A percentile compares a stretch with the other conserved stretches of the same genome.
Evolutionary conservation across 2,329 filamentous ascomycete genomes (phyloP).

Genomic region (Chrysoporthe cubensis): DNA sequence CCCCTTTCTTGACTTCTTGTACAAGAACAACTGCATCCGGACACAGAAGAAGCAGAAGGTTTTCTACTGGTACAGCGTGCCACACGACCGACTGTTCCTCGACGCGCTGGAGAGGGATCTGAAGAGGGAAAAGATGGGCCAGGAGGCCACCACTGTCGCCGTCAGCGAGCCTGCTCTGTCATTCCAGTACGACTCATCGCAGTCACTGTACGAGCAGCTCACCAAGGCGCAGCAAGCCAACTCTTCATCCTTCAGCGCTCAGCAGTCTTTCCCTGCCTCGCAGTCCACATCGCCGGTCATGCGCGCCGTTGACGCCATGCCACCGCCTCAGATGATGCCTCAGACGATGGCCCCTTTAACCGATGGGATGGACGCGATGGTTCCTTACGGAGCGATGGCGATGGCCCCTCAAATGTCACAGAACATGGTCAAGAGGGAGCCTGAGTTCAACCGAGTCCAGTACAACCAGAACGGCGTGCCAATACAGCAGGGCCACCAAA

Average conservation of each 20-base stretch:
- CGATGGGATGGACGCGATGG: conserved; percentile 74
- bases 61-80: conserved; percentile 99
- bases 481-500: conserved; percentile 80
- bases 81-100: conserved; percentile 94
- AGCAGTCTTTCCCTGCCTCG: conserved; percentile 72
- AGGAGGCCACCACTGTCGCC: conserved; percentile 95
- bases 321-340: conserved; percentile 65
- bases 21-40: conserved; percentile 99
- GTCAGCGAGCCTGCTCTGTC: conserved; percentile 96
- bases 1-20: conserved; percentile 95
- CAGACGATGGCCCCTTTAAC: conserved; percentile 60
- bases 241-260: conserved; percentile 91
- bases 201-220: conserved; percentile 98
- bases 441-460: conserved; percentile 79
- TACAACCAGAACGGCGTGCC: conserved; percentile 94
- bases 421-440: conserved; percentile 84
- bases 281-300: conserved; percentile 88
- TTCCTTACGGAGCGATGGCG: conserved; percentile 68
- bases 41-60: conserved; percentile 99
- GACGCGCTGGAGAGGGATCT: conserved; percentile 96
- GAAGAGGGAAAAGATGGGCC: conserved; percentile 99
- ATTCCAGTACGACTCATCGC: conserved; percentile 98
- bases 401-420: conserved; percentile 73
- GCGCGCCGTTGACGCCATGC: conserved; percentile 91
- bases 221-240: conserved; percentile 99